Percentiles rank a stretch among this genome's conserved stretches.
Evolutionary conservation across 106 monocot species (phyloP).

Genomic region (Dendrobium huoshanense): DNA sequence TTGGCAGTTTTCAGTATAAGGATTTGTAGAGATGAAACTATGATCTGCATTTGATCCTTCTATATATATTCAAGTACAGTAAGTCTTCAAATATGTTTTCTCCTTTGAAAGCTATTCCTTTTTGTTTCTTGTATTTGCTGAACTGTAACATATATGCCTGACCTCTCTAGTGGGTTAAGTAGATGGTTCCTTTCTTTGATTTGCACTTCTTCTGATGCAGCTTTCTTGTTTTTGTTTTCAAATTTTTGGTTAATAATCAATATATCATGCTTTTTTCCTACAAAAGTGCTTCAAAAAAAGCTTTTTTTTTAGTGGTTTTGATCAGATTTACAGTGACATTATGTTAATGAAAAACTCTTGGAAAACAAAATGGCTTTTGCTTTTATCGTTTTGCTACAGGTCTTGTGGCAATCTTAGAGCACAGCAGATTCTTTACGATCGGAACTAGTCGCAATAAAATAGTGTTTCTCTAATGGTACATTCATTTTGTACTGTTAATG

Average conservation of each 20-base stretch:
- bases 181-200: background rate
- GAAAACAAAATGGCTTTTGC: too few relatives aligned
- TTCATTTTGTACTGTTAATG: too few relatives aligned
- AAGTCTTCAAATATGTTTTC: background rate
- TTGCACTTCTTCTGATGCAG: background rate
- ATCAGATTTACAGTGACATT: too few relatives aligned
- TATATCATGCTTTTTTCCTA: background rate
- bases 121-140: background rate
- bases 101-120: slow-evolving; percentile 1
- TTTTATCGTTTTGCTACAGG: too few relatives aligned
- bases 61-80: background rate
- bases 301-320: too few relatives aligned
- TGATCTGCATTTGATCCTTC: background rate
- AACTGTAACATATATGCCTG: background rate
- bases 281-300: background rate
- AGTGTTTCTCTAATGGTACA: too few relatives aligned
- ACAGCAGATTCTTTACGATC: too few relatives aligned
- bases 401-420: too few relatives aligned
- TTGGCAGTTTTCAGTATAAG: background rate
- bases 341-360: too few relatives aligned
- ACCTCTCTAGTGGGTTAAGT: background rate
- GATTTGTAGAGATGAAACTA: background rate
- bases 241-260: background rate
- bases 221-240: background rate
- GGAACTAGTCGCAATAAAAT: too few relatives aligned